Conservation (phyloP, 495 filamentous ascomycete genomes). For the Penicillium flavigenum region DNA sequence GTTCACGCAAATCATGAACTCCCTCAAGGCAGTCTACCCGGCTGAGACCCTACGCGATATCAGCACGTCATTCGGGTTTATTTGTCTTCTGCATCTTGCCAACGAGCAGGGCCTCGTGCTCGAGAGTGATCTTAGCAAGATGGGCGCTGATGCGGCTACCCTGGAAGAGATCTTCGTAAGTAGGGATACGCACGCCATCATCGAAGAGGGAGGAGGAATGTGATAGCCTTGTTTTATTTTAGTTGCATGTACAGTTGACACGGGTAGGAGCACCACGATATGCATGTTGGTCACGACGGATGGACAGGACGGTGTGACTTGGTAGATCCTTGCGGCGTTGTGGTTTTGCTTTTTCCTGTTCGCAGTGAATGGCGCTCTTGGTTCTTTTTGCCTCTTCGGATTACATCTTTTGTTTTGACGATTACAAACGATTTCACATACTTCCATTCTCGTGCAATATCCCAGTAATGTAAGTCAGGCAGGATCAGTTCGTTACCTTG, state of each 20-base stretch:
- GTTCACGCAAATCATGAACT: slow-evolving; percentile 90
- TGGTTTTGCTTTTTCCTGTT: slow-evolving; percentile 21
- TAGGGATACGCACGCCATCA: slow-evolving; percentile 40
- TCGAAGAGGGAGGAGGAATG: slow-evolving; percentile 39
- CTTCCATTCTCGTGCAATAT: neutral
- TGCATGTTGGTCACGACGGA: slow-evolving; percentile 25
- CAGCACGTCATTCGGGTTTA: slow-evolving; percentile 95
- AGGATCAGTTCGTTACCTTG: neutral
- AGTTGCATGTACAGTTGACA: slow-evolving; percentile 28
- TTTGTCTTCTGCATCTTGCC: slow-evolving; percentile 90
- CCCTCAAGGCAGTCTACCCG: slow-evolving; percentile 80
- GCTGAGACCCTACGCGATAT: slow-evolving; percentile 86
- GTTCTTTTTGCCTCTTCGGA: slow-evolving; percentile 2
- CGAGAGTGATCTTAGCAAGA: slow-evolving; percentile 46
- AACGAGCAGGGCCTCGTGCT: slow-evolving; percentile 92
- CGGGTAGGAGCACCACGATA: slow-evolving; percentile 14
- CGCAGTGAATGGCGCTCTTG: slow-evolving; percentile 23
- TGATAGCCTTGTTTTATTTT: slow-evolving; percentile 22
- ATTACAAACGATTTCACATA: slow-evolving; percentile 7
- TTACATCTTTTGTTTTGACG: slow-evolving; percentile 6
- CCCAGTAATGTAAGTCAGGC: neutral
- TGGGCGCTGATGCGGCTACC: slow-evolving; percentile 25
- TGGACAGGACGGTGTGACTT: slow-evolving; percentile 23
- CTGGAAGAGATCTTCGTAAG: slow-evolving; percentile 49
- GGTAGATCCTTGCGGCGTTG: slow-evolving; percentile 33